phyloP scores from a whole-genome alignment of 306 rosid species.

The Quercus dentata region DNA sequence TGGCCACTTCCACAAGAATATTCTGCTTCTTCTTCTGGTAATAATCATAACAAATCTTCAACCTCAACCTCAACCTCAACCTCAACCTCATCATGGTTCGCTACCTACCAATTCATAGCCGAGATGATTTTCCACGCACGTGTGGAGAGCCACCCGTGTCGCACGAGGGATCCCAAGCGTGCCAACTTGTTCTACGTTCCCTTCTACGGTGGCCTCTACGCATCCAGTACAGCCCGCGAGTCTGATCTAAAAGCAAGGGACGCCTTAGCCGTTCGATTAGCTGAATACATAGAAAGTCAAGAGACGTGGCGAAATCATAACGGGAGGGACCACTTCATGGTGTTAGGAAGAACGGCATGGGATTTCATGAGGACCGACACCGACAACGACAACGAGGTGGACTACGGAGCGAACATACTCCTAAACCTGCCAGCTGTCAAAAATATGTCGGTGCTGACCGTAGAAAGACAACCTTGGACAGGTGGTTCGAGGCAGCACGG shows the following conservation, averaged over 20 bases:
- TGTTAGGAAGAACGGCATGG: slow-evolving; percentile 83
- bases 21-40: too few species aligned
- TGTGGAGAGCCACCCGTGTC: slow-evolving; percentile 72
- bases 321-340: slow-evolving; percentile 68
- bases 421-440: slow-evolving; percentile 53
- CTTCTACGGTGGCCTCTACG: slow-evolving; percentile 82
- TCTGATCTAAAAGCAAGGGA: slow-evolving; percentile 51
- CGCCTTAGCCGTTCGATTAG: slow-evolving; percentile 38
- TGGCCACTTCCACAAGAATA: too few species aligned
- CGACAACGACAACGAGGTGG: slow-evolving; percentile 3
- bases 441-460: slow-evolving; percentile 91
- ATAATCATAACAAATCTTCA: rapidly evolving
- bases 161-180: slow-evolving; percentile 51
- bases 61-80: too few species aligned
- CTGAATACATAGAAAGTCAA: slow-evolving; percentile 26
- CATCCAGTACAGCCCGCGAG: slow-evolving; percentile 64
- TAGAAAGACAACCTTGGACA: slow-evolving; percentile 72
- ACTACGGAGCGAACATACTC: slow-evolving; percentile 70
- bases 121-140: slow-evolving; percentile 88
- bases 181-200: slow-evolving; percentile 74
- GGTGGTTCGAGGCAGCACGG: slow-evolving; percentile 52
- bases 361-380: slow-evolving; percentile 59
- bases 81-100: slow-evolving; percentile 42
- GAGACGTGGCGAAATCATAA: slow-evolving; percentile 30
- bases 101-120: slow-evolving; percentile 79